Evolutionary conservation across 495 filamentous ascomycete genomes (phyloP), one percentile per base, ranked within the genome.

Genomic region (Trypethelium eluteriae): DNA sequence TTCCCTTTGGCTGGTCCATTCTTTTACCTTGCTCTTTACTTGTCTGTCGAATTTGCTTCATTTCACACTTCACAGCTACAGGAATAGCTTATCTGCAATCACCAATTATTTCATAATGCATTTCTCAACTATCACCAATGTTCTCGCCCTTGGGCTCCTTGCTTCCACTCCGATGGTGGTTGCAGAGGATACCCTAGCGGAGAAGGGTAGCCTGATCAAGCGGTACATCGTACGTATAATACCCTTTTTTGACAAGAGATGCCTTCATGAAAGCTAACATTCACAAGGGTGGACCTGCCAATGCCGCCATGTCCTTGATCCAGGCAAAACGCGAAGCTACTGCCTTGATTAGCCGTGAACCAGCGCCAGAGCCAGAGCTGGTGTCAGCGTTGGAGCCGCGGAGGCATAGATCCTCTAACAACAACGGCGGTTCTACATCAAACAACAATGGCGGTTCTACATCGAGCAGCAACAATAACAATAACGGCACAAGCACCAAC

Each of bases 1-100:
- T 59, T 53, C 49, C n/a, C 34, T 59, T 14, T 59, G 53, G 53
- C 53, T 59, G 53, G 53, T 59, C 53, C 53, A 59, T 59, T 59
- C 53, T 34, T 59, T 59, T 36, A 9, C 25, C 7, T 59, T 35
- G 32, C 32, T 59, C 32, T 59, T 35, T 0, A 59, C 18, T 9
- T 14, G 3, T 3, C 10, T 36, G 3, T 7, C 5, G 53, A 59
- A 34, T 53, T 25, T 16, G 5, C 11, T 59, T 59, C 14, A 9
- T 34, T 59, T 18, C 14, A 16, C 32, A 59, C 7, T 7, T 59
- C 32, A 59, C 32, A 59, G 53, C 53, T 59, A 59, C 53, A 5
- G 53, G 53, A 59, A 59, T 59, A 59, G 53, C 53, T 59, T 36
- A 4, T 36, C 6, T 36, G 32, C 53, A 35, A 59, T 36, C 53